phyloP scores from a whole-genome alignment of 23 red algal genomes.

The Agarophyton chilense region DNA sequence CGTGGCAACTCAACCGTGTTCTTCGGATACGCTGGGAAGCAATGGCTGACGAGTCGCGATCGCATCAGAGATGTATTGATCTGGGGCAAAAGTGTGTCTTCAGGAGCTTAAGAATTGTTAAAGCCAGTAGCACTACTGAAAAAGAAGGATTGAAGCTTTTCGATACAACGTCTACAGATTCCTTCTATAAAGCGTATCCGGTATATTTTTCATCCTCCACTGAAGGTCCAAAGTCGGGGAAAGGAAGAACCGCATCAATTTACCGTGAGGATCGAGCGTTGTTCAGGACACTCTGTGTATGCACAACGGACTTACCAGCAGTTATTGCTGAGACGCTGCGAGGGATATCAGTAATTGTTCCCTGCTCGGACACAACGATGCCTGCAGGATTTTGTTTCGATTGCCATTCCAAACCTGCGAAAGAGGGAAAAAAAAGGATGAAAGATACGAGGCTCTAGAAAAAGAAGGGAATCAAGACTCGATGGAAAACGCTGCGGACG shows the following conservation, averaged over 20 bases:
- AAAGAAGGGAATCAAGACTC: conserved; percentile 25
- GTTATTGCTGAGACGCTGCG: conserved; percentile 64
- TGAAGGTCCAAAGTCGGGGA: conserved; percentile 68
- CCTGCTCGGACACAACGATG: conserved; percentile 63
- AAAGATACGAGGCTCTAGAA: conserved; percentile 14
- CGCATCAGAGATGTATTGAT: too few relatives aligned
- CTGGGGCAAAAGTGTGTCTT: too few relatives aligned
- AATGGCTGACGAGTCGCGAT: too few relatives aligned
- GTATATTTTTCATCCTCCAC: conserved; percentile 64
- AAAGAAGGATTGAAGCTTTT: conserved; percentile 58
- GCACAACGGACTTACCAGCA: conserved; percentile 74
- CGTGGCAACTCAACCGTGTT: too few relatives aligned
- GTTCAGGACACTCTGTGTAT: conserved; percentile 77
- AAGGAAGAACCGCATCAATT: conserved; percentile 49
- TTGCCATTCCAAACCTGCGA: conserved; percentile 25
- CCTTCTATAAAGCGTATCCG: conserved; percentile 69
- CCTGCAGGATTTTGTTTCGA: conserved; percentile 61
- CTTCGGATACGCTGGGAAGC: too few relatives aligned
- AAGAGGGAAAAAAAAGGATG: conserved; percentile 6
- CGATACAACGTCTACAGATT: conserved; percentile 75
- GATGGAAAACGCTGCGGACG: conserved; percentile 1
- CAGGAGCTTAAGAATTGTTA: too few relatives aligned
- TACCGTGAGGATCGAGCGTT: conserved; percentile 69
- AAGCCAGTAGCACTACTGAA: background rate
- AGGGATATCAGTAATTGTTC: conserved; percentile 73